Evolutionary conservation across 2,329 filamentous ascomycete genomes (phyloP), one percentile per base, ranked within the genome.

Genomic region (Talaromyces sp.): DNA sequence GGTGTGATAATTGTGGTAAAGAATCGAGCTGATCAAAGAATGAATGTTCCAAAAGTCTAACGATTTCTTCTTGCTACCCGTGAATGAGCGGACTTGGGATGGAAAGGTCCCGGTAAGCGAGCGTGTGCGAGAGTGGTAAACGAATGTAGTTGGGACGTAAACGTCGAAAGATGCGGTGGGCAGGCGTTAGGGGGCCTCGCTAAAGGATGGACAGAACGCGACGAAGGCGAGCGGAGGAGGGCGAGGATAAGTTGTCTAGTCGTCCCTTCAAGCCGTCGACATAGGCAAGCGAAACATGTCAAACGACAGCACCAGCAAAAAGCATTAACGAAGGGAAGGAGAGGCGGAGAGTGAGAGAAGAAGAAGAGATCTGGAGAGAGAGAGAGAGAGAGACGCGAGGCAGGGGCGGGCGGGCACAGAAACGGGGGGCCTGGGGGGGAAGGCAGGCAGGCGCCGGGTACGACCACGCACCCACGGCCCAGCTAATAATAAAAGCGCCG

Each of bases 231-330:
- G 63, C 60, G 55, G 62, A 54, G 59, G 57, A 27, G 36, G 33
- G 36, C 42, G 36, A 51, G 33, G 55, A 31, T 31, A 36, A 23
- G 40, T 68, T 67, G 63, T 64, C 65, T 63, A 60, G 61, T 67
- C 68, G 65, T 68, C 68, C 68, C 67, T 67, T 66, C 65, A 63
- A 64, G 62, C 65, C 64, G 66, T 70, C 68, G 69, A 70, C 68
- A 66, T 59, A 67, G 65, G 63, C 66, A 56, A 62, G 61, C 64
- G 64, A 65, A 63, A 65, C 64, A 72, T 67, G 67, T 68, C 69
- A 70, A 60, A 71, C 67, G 66, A 70, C 67, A 68, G 65, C 70
- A 72, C 65, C 69, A 64, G 67, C 64, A 65, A 66, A 60, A 66
- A 60, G 60, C 61, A 64, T 62, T 64, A 58, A 58, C 34, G 57